phyloP scores from a whole-genome alignment of 2,329 filamentous ascomycete genomes.

The Cladosporium sp. region DNA sequence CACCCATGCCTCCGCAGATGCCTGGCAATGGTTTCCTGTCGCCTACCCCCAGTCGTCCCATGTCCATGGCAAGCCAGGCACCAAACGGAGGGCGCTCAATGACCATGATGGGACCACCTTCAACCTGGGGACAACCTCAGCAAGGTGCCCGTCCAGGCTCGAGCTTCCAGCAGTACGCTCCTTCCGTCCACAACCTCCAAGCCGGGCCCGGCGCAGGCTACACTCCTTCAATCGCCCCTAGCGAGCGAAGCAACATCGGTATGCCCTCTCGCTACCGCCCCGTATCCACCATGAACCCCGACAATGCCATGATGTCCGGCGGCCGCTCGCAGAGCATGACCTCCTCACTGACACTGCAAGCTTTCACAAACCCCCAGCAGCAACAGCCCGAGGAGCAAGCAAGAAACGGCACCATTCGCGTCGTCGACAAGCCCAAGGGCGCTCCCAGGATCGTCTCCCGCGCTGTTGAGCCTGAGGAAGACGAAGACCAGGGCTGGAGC shows the following conservation, averaged over 20 bases:
- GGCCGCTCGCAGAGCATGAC: constrained; percentile 43
- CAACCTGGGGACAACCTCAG: constrained; percentile 30
- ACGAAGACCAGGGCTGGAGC: constrained; percentile 40
- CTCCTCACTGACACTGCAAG: constrained; percentile 33
- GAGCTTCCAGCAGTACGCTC: constrained; percentile 30
- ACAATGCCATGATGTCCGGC: constrained; percentile 19
- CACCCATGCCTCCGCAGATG: constrained; percentile 17
- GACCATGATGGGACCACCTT: constrained; percentile 74
- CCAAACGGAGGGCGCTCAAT: constrained; percentile 60
- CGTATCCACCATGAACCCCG: constrained; percentile 56
- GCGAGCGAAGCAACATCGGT: constrained; percentile 91
- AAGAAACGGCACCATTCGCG: constrained; percentile 36
- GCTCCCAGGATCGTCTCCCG: constrained; percentile 27
- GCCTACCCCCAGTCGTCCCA: constrained; percentile 29
- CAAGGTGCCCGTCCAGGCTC: constrained; percentile 43
- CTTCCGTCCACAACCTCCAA: constrained; percentile 41
- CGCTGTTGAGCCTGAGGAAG: constrained; percentile 35
- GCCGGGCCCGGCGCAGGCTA: constrained; percentile 58
- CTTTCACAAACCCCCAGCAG: constrained; percentile 25
- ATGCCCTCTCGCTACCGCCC: constrained; percentile 87
- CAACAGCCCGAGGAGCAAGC: not conserved
- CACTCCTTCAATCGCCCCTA: constrained; percentile 88
- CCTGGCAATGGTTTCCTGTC: constrained; percentile 17
- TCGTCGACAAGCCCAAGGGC: constrained; percentile 41
- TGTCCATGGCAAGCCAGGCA: constrained; percentile 48